Percentiles rank a stretch among this genome's conserved stretches.
These are phyloP conservation scores for Davidsoniella neocaledoniae DNA, from an alignment of 2,329 filamentous ascomycete genomes.

Conservation along the genomic window DNA sequence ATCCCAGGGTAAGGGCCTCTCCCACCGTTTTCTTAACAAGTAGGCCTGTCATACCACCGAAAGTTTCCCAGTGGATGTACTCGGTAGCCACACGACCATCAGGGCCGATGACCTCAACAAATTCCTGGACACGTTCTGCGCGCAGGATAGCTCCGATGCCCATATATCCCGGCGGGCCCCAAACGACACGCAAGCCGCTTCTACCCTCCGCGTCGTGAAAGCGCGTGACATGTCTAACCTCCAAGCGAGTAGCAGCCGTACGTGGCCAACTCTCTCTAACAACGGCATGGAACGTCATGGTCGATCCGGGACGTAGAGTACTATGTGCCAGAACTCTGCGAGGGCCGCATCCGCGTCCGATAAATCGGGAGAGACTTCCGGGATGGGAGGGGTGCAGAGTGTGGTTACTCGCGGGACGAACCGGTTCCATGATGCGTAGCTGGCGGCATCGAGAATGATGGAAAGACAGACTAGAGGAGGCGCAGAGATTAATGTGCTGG, in stretches of 20 bases:
- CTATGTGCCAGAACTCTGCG: not conserved
- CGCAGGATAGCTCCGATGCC: constrained; percentile 18
- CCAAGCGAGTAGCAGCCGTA: not conserved
- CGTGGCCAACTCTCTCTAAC: not conserved
- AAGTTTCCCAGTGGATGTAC: constrained; percentile 29
- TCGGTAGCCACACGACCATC: constrained; percentile 19
- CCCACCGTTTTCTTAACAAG: constrained; percentile 21
- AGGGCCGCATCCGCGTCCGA: not conserved
- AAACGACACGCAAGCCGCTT: constrained; percentile 24
- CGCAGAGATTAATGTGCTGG: not conserved
- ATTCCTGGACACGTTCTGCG: constrained; percentile 28
- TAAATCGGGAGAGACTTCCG: not conserved
- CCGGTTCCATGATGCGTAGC: constrained; percentile 5
- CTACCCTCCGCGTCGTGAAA: constrained; percentile 17
- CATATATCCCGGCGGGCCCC: constrained; percentile 20
- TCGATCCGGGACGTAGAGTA: not conserved
- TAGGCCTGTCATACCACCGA: constrained; percentile 23
- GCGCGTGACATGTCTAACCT: constrained; percentile 18
- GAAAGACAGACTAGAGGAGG: not conserved
- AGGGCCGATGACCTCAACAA: constrained; percentile 16
- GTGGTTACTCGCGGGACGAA: not conserved
- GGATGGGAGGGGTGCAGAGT: not conserved
- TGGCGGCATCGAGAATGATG: not conserved
- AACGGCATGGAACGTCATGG: not conserved
- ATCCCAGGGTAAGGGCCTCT: constrained; percentile 19